These are phyloP conservation scores for Pinus taeda DNA, from an alignment of 75 land plant species.

Conservation along the genomic window DNA sequence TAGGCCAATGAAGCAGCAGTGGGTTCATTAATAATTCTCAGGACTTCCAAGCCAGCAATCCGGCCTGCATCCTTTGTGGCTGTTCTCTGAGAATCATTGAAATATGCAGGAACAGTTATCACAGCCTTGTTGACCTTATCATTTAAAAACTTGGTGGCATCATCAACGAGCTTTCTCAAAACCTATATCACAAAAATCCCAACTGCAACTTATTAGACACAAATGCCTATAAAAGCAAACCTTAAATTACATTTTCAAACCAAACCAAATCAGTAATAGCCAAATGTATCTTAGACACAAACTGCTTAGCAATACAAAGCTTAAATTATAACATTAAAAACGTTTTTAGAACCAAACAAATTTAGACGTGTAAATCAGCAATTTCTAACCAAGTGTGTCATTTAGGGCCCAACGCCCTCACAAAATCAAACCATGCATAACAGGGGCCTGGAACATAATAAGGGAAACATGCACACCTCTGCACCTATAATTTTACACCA, in stretches of 20 bases:
- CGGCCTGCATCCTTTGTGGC: conserved; percentile 91
- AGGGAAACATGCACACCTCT: too few relatives aligned
- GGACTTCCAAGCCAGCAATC: conserved; percentile 84
- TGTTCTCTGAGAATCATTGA: conserved; percentile 84
- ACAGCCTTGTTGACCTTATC: conserved; percentile 87
- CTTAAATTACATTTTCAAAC: background rate
- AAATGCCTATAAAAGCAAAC: background rate
- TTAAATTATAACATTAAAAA: too few relatives aligned
- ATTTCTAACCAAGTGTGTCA: too few relatives aligned
- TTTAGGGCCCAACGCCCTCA: too few relatives aligned
- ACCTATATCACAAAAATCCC: conserved; percentile 40
- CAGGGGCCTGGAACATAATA: too few relatives aligned
- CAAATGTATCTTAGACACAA: background rate
- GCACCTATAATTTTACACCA: too few relatives aligned
- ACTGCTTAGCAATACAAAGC: too few relatives aligned
- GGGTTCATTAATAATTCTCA: conserved; percentile 82
- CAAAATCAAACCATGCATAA: too few relatives aligned
- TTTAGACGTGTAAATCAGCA: too few relatives aligned
- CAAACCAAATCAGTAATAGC: too few relatives aligned
- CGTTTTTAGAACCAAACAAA: background rate
- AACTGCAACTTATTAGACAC: background rate
- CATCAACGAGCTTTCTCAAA: conserved; percentile 81
- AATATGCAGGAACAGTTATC: conserved; percentile 78
- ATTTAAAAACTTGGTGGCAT: conserved; percentile 78
- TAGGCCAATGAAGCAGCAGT: conserved; percentile 87